phyloP scores from a whole-genome alignment of 768 basidiomycete species.

The Clitopilus hobsonii region DNA sequence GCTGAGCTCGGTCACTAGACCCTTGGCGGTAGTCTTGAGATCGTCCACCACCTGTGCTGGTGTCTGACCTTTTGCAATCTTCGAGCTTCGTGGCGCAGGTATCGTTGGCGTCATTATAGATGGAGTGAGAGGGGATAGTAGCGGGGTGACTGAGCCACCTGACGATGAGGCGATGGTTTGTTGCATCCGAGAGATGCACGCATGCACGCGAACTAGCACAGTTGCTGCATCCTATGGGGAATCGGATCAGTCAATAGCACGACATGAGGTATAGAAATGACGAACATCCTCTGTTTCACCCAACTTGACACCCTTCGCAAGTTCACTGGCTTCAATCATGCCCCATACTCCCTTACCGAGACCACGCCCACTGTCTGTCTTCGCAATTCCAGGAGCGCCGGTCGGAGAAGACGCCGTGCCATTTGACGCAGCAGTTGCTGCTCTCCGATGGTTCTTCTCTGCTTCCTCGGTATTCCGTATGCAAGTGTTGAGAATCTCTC shows the following conservation, averaged over 20 bases:
- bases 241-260: slow-evolving; percentile 4
- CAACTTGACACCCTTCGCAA: slow-evolving; percentile 64
- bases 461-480: slow-evolving; percentile 92
- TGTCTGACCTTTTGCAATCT: slow-evolving; percentile 2
- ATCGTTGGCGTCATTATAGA: slow-evolving; percentile 9
- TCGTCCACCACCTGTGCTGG: slow-evolving; percentile 21
- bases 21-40: slow-evolving; percentile 41
- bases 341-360: slow-evolving; percentile 72
- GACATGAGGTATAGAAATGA: not conserved
- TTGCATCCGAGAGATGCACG: slow-evolving; percentile 35
- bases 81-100: slow-evolving; percentile 11
- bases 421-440: slow-evolving; percentile 17
- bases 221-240: slow-evolving; percentile 39
- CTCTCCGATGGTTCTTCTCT: slow-evolving; percentile 27
- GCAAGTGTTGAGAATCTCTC: slow-evolving; percentile 87
- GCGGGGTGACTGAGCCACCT: slow-evolving; percentile 5
- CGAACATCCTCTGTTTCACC: slow-evolving; percentile 51
- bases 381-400: slow-evolving; percentile 12
- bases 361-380: slow-evolving; percentile 41
- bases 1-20: slow-evolving; percentile 47
- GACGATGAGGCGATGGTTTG: slow-evolving; percentile 15
- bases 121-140: not conserved
- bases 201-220: slow-evolving; percentile 41
- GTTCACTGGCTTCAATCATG: slow-evolving; percentile 81
- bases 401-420: slow-evolving; percentile 3